phyloP scores from a whole-genome alignment of 2,329 filamentous ascomycete genomes.

The Harringtonia lauricola region DNA sequence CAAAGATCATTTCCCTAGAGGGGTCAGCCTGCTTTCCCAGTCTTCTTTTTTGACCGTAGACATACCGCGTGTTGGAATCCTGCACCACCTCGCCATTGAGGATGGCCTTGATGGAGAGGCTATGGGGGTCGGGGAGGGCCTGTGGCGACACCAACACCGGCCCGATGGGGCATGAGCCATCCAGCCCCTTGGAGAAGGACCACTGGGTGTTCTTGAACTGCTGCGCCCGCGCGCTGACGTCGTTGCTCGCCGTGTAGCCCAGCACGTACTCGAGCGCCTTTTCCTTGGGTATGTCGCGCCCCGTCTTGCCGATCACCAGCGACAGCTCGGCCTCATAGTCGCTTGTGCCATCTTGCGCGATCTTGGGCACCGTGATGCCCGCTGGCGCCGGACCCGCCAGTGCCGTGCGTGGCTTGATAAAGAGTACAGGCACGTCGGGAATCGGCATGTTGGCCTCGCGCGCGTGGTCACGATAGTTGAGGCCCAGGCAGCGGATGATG shows the following conservation, averaged over 20 bases:
- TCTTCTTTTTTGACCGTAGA: background rate
- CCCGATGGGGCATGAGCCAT: conserved; percentile 24
- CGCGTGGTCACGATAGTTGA: conserved; percentile 32
- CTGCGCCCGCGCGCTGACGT: conserved; percentile 24
- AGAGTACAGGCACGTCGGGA: conserved; percentile 23
- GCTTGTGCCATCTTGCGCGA: conserved; percentile 22
- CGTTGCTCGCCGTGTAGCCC: conserved; percentile 27
- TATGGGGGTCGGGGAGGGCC: conserved; percentile 19
- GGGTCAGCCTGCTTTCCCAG: background rate
- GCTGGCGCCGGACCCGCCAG: conserved; percentile 21
- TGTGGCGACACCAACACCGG: conserved; percentile 22
- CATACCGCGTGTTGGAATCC: conserved; percentile 19
- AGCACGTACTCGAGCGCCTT: conserved; percentile 27
- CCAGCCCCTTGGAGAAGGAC: conserved; percentile 27
- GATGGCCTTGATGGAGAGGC: conserved; percentile 19
- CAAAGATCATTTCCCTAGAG: conserved; percentile 25
- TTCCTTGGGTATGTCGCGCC: conserved; percentile 23
- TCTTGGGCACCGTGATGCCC: conserved; percentile 18
- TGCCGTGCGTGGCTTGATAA: conserved; percentile 26
- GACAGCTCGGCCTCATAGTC: conserved; percentile 30
- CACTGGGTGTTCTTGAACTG: conserved; percentile 28
- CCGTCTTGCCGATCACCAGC: conserved; percentile 23
- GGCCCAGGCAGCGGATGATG: conserved; percentile 31
- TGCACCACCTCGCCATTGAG: conserved; percentile 26
- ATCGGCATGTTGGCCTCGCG: conserved; percentile 24